Evolutionary conservation across 176 grass and related monocot species (phyloP).

Genomic region (Juncus inflexus): DNA sequence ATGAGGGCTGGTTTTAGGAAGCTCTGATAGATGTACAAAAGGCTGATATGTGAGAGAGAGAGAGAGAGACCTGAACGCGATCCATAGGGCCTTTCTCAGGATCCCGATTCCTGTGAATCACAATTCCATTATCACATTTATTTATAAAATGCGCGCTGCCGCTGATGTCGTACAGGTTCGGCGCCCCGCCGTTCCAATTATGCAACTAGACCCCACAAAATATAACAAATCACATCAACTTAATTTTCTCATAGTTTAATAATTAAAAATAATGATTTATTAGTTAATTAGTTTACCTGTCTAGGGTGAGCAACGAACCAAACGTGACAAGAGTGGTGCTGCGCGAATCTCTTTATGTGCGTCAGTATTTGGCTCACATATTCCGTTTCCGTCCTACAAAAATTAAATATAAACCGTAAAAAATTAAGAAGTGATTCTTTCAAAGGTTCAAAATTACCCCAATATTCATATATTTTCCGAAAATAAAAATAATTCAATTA

Average conservation of each 20-base stretch:
- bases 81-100: slow-evolving; percentile 56
- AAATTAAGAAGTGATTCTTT: no score
- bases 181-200: slow-evolving; percentile 71
- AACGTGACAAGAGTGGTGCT: slow-evolving; percentile 93
- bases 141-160: slow-evolving; percentile 99
- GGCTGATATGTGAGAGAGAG: no score
- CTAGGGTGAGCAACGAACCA: slow-evolving; percentile 99
- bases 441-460: no score
- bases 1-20: no score
- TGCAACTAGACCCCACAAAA: slow-evolving; percentile 51
- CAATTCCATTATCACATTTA: slow-evolving; percentile 99
- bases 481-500: no score
- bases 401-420: slow-evolving; percentile 6
- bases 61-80: slow-evolving; percentile 52
- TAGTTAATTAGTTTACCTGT: slow-evolving; percentile 60
- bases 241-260: neutral
- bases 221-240: slow-evolving; percentile 12
- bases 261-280: no score
- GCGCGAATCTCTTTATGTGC: slow-evolving; percentile 88
- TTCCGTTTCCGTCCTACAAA: slow-evolving; percentile 68
- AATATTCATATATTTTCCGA: no score
- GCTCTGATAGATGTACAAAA: no score
- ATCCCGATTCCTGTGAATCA: slow-evolving; percentile 79
- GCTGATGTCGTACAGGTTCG: slow-evolving; percentile 96
- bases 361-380: slow-evolving; percentile 96